Conservation (phyloP, 2,329 filamentous ascomycete species). For the Talaromyces amestolkiae region DNA sequence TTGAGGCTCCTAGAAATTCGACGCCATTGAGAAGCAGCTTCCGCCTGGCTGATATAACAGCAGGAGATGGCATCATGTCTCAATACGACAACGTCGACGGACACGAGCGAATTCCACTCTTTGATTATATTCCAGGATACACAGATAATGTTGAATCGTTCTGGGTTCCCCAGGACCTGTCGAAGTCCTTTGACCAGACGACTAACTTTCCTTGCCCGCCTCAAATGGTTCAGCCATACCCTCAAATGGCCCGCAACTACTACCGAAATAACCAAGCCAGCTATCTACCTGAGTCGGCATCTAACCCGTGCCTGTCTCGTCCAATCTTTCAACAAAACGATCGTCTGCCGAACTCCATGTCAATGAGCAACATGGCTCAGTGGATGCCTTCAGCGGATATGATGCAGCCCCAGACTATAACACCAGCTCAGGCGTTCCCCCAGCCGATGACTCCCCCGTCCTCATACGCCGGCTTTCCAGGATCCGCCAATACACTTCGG, state of each 20-base stretch:
- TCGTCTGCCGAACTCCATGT: constrained; percentile 34
- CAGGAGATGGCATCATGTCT: constrained; percentile 33
- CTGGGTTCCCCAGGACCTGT: constrained; percentile 37
- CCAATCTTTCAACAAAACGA: constrained; percentile 40
- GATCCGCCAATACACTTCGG: constrained; percentile 34
- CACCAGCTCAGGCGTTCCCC: constrained; percentile 35
- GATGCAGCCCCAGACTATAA: constrained; percentile 37
- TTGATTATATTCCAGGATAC: constrained; percentile 38
- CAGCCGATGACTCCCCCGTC: constrained; percentile 37
- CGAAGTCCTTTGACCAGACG: constrained; percentile 36
- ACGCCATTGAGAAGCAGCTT: constrained; percentile 38
- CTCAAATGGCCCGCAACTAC: constrained; percentile 35
- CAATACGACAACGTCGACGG: constrained; percentile 34
- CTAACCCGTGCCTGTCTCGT: constrained; percentile 40
- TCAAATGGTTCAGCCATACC: constrained; percentile 34
- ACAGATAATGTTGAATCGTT: constrained; percentile 40
- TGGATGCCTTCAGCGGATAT: constrained; percentile 38
- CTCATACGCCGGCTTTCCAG: constrained; percentile 39
- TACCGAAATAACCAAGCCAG: constrained; percentile 33
- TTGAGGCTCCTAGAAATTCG: constrained; percentile 30
- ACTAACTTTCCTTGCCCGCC: constrained; percentile 34
- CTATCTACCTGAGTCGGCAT: constrained; percentile 39
- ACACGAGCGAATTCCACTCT: constrained; percentile 35
- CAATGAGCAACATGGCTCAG: constrained; percentile 38
- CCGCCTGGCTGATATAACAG: constrained; percentile 35